Base-by-base conservation (phyloP, 2,329 filamentous ascomycete species). In the Alternaria rosae region DNA sequence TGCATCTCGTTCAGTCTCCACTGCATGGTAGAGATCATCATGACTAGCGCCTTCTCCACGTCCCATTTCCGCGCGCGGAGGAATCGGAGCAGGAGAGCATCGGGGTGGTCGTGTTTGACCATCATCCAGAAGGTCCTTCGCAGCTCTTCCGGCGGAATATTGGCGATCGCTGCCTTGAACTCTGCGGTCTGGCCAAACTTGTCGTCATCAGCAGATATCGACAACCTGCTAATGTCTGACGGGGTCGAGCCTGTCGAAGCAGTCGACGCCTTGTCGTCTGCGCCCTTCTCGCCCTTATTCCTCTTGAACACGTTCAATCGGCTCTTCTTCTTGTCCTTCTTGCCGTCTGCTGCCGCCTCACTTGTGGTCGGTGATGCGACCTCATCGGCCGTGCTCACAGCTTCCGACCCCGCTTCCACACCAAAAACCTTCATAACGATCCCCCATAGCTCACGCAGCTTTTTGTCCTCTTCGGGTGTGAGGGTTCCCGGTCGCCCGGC, bases 81-180 rank as follows among this genome's bases (percentile, higher is more conserved):
- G 77, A 92, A 79, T 51, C 77, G 69, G 62, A 82, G 69, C 23
- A 88, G 89, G 59, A 89, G 87, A 69, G 90, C 91, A 80, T 99
- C 95, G 0, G 95, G 95, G 76, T 98, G 89, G 75, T 99, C 95
- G 73, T 95, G 91, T 83, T 98, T 99, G 61, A 94, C 88, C 93
- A 97, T 97, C 69, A 83, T 87, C 95, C 95, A 98, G 76, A 98
- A 91, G 0, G 93, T 90, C 15, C 85, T 84, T 54, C 93, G 88
- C 67, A 99, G 88, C 44, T 91, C 86, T 72, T 96, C 92, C 0
- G 94, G 92, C 1, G 89, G 86, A 73, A 91, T 87, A 62, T 87
- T 92, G 51, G 91, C 89, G 10, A 99, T 81, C 0, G 93, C 92
- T 42, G 94, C 89, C 70, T 92, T 88, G 80, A 93, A 97, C 52